Percentiles rank a stretch among this genome's conserved stretches.
Conservation (phyloP, 1,284 basidiomycete genomes). For the Austroboletus rostrupii region DNA sequence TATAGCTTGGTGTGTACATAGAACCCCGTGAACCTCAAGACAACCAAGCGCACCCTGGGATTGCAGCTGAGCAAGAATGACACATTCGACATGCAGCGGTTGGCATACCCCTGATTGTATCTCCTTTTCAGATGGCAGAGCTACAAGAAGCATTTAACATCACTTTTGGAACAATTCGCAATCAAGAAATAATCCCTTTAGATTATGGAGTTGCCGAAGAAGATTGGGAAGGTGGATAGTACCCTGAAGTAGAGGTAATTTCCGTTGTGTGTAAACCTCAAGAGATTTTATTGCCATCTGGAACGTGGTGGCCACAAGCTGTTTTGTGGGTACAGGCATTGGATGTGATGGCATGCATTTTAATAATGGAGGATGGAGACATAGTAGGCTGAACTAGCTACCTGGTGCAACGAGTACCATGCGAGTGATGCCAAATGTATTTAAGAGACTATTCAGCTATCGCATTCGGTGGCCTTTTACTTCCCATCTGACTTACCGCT, state of each 20-base stretch:
- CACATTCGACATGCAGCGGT: background rate
- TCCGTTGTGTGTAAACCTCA: background rate
- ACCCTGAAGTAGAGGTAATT: background rate
- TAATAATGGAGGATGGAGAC: too few relatives aligned
- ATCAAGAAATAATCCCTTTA: background rate
- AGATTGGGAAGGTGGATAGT: background rate
- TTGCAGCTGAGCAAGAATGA: too few relatives aligned
- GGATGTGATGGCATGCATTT: constrained; percentile 9
- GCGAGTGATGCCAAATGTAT: too few relatives aligned
- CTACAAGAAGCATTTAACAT: background rate
- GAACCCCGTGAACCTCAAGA: background rate
- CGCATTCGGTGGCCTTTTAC: too few relatives aligned
- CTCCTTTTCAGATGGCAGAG: background rate
- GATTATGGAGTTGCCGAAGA: background rate
- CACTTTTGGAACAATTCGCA: background rate
- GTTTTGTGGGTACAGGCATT: constrained; percentile 5
- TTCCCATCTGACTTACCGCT: too few relatives aligned
- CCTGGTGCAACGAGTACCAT: too few relatives aligned
- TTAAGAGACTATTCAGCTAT: too few relatives aligned
- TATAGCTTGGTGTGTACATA: background rate
- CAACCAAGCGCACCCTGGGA: too few relatives aligned
- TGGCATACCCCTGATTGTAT: background rate
- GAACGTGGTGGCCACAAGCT: background rate
- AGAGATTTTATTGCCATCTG: background rate
- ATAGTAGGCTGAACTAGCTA: too few relatives aligned